phyloP scores from a whole-genome alignment of 2,329 filamentous ascomycete genomes.

The Xylaria arbuscula region DNA sequence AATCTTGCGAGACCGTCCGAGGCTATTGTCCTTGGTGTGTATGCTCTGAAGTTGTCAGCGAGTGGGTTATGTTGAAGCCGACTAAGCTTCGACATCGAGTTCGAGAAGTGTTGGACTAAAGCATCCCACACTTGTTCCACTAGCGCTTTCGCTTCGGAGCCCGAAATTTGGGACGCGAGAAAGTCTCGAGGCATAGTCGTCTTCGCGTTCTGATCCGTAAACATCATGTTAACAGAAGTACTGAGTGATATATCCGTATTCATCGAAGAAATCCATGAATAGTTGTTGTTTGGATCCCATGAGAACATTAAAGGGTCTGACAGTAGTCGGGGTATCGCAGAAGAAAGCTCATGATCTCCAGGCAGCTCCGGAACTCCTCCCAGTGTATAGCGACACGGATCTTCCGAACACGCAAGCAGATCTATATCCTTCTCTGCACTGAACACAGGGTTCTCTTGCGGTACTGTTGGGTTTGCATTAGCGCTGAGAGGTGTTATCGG shows the following conservation, averaged over 20 bases:
- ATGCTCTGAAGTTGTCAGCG: conserved; percentile 54
- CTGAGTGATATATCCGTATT: conserved; percentile 52
- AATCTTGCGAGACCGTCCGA: conserved; percentile 57
- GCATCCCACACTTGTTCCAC: conserved; percentile 59
- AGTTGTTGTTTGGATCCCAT: conserved; percentile 50
- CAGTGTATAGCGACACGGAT: conserved; percentile 44
- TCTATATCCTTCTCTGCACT: conserved; percentile 41
- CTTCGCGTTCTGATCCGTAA: conserved; percentile 48
- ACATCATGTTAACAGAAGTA: conserved; percentile 52
- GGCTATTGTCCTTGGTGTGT: conserved; percentile 56
- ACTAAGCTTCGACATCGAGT: conserved; percentile 58
- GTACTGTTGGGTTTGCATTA: conserved; percentile 39
- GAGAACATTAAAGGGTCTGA: conserved; percentile 54
- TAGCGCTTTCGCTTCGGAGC: conserved; percentile 53
- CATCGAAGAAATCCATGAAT: conserved; percentile 50
- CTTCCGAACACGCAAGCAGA: conserved; percentile 43
- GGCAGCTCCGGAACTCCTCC: conserved; percentile 56
- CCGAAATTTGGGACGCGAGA: conserved; percentile 40
- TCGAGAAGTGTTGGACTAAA: conserved; percentile 59
- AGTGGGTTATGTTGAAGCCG: conserved; percentile 56
- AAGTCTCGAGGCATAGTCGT: conserved; percentile 39
- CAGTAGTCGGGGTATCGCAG: conserved; percentile 48
- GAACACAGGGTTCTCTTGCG: conserved; percentile 48
- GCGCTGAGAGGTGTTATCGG: conserved; percentile 56
- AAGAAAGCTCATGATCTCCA: conserved; percentile 54